Evolutionary conservation across 345 rosid genomes (phyloP), one percentile per base, ranked within the genome.

Genomic region (Pistacia vera): DNA sequence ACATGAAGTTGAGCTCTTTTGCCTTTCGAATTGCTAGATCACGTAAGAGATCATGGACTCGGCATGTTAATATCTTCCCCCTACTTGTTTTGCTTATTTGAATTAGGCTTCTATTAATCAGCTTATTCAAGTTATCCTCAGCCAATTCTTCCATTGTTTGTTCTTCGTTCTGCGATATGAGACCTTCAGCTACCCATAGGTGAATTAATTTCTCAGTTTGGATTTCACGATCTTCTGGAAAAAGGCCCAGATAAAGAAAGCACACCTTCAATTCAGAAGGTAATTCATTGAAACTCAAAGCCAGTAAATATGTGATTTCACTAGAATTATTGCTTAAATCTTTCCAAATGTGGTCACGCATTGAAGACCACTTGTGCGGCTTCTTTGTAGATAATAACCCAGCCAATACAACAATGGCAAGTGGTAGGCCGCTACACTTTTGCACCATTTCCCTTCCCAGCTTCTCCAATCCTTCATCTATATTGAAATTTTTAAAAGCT

Each of bases 21-120:
- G 84, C 86, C 64, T 78, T 84, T 1, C 6, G 30, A 71, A 84
- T 5, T 60, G 83, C 77, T 9, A 84, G 51, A 6, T 84, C 86
- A 20, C 87, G 81, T 80, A 86, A 78, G 63, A 82, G 75, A 52
- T 86, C 83, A 17, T 86, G 85, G 46, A 86, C 83, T 38, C 65
- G 81, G 22, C 87, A 86, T 17, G 72, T 73, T 66, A 78, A 80
- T 51, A 84, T 74, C 64, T 75, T 80, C 68, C 86, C 86, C 8
- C 76, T 76, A 49, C 62, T 71, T 10, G 68, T 76, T n/a, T 66
- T 30, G 8, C 18, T 83, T 56, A 80, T 76, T 74, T 84, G 74
- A 76, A 86, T 80, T 84, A 82, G 71, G 3, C 79, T 79, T 76
- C 85, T 77, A 4, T 79, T 70, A 11, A 72, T 70, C 61, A 86